Evolutionary conservation across 345 rosid species (phyloP), one percentile per base, ranked within the genome.

Genomic region (Citrus sp.): DNA sequence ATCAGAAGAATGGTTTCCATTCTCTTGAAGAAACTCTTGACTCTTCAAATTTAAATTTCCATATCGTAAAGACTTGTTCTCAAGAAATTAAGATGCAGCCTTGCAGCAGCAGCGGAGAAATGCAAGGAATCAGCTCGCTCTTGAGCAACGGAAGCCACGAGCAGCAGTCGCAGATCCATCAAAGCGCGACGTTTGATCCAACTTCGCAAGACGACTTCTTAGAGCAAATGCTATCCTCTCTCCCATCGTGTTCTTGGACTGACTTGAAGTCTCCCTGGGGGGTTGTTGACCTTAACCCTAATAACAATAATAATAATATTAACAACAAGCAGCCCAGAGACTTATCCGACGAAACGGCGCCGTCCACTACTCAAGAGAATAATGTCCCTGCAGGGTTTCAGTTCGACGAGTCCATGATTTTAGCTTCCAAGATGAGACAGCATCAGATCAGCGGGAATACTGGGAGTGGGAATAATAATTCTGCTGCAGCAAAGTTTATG

Each of bases 151-250:
- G 32, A 35, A 25, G 28, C 80, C 76, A 80, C 63, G 69, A 78
- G 19, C 81, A 69, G 32, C 55, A 42, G 37, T 32, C 65, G 30
- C 77, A 74, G 73, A 37, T 67, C 76, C 80, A 74, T 83, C 88
- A 84, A 27, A 76, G 69, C 80, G 68, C 86, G 25, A 74, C 74
- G 72, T 86, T 80, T 76, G 89, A 86, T 80, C 85, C 88, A 34
- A 22, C 86, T 4, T 82, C 84, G 21, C 87, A 82, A 30, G 97
- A 93, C 78, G 95, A 88, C 69, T 93, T 95, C 80, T 91, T 93
- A 19, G 94, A 90, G 37, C 96, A 93, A 78, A 91, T 95, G 91
- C 90, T 93, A 67, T 91, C 98, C 13, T 62, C 89, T 68, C 82
- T 90, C 40, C 92, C 97, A 73, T 84, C 95, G 30, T 86, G 82